A percentile compares a stretch with the other conserved stretches of the same genome.
Conservation (phyloP, 139 green algal genomes). For the Yamagishiella unicocca region DNA sequence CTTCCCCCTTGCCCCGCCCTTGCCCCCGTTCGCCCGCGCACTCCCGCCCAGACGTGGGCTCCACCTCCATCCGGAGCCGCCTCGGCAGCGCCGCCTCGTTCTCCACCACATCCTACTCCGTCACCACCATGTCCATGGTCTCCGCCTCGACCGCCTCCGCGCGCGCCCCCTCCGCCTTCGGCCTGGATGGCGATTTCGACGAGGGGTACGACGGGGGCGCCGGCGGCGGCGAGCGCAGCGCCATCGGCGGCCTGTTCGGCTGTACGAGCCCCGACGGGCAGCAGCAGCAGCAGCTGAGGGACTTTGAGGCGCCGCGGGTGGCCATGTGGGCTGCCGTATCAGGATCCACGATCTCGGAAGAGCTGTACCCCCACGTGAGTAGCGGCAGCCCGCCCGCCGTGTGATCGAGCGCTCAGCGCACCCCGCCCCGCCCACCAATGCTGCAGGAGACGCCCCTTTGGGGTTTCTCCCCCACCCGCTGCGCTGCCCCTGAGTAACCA, state of each 20-base stretch:
- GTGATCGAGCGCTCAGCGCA: neutral
- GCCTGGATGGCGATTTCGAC: neutral
- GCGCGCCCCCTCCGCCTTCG: neutral
- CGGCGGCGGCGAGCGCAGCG: neutral
- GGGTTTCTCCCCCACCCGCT: too few species aligned
- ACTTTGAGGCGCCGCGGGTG: conserved; percentile 46
- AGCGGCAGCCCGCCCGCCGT: neutral
- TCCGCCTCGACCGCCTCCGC: neutral
- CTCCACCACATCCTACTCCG: neutral
- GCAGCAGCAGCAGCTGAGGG: conserved; percentile 31
- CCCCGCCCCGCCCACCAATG: neutral
- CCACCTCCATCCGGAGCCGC: neutral
- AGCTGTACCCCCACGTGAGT: conserved; percentile 43
- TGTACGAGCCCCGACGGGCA: neutral
- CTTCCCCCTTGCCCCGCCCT: too few species aligned
- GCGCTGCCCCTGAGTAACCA: too few species aligned
- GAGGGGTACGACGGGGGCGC: neutral
- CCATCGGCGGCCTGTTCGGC: neutral
- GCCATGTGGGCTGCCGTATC: conserved; percentile 48
- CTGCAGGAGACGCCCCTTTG: neutral
- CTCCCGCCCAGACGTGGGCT: neutral
- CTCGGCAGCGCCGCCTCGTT: neutral
- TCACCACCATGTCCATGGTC: neutral
- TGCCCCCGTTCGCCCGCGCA: too few species aligned
- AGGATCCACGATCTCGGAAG: conserved; percentile 46